Conservation (phyloP, 176 grass and related monocot species). For the Oropetium thomaeum region DNA sequence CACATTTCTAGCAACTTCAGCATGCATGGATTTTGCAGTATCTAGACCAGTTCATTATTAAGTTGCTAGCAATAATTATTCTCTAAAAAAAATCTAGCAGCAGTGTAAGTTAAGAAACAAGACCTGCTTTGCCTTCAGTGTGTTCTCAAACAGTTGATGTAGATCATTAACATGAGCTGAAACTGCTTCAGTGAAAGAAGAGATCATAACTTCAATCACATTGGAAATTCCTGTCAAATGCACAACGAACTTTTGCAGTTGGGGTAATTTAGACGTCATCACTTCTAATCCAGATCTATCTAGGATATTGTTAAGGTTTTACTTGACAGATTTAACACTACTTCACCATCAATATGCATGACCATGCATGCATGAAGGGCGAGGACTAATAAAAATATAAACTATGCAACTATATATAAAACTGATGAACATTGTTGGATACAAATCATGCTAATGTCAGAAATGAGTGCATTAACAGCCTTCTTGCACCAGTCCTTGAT, state of each 20-base stretch:
- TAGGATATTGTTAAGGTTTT: conserved; percentile 51
- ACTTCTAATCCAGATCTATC: conserved; percentile 49
- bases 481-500: conserved; percentile 98
- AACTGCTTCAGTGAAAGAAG: conserved; percentile 71
- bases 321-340: neutral
- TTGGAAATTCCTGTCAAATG: conserved; percentile 76
- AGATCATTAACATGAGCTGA: conserved; percentile 73
- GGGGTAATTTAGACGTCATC: conserved; percentile 55
- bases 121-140: conserved; percentile 91
- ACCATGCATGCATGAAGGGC: neutral
- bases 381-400: conserved; percentile 5
- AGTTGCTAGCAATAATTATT: conserved; percentile 6
- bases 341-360: neutral
- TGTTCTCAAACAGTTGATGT: conserved; percentile 73
- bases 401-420: conserved; percentile 6
- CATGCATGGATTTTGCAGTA: neutral
- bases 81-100: conserved; percentile 16
- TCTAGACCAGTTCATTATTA: conserved; percentile 1
- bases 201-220: conserved; percentile 80
- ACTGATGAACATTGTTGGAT: conserved; percentile 54
- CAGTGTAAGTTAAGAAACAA: conserved; percentile 15
- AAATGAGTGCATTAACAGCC: conserved; percentile 48
- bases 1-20: conserved; percentile 16
- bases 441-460: conserved; percentile 62
- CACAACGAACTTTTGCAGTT: conserved; percentile 68